Base-by-base conservation (phyloP, 2,329 filamentous ascomycete species). In the Fusarium setosum region DNA sequence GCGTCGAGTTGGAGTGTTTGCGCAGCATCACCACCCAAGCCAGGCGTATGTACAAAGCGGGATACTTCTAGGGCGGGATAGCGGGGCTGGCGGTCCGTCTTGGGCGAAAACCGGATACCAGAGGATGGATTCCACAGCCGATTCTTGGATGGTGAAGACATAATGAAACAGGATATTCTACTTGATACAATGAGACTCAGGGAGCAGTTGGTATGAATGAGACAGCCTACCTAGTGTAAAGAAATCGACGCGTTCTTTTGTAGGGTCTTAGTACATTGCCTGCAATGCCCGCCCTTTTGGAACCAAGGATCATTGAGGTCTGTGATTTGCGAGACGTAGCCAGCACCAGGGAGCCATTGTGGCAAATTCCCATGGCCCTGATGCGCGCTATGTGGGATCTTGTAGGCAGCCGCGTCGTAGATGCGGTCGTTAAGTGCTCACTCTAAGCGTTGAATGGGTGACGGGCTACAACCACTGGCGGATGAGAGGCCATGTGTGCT, bases 331-430 rank as follows among this genome's bases (percentile, higher is more conserved):
- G 60, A 47, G 58, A 54, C 42, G 59, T 45, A 61, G 60, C 59
- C 61, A 72, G 49, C 44, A 62, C 51, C 56, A 56, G 53, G 59
- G 48, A 38, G 62, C 71, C 71, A 73, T 73, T 53, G 54, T 59
- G 66, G 62, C 62, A 62, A 66, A 65, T 42, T 59, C 65, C 37
- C 71, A 73, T 72, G 54, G 44, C 67, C 56, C 54, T 67, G 56
- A 60, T 62, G 56, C 61, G 37, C 67, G 55, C 59, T 59, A 61
- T 61, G 42, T 56, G 24, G 51, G 47, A 60, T 59, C 35, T 59
- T 11, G 53, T 52, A 76, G 75, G 75, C 75, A 77, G 60, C 74
- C 72, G 68, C 75, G 73, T 74, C 67, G 48, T 61, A 55, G 59
- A 48, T 68, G 62, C 44, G 52, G 63, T 61, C 57, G 64, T 60